These are phyloP conservation scores for Pisolithus sp. DNA, from an alignment of 768 basidiomycete species.

Conservation along the genomic window DNA sequence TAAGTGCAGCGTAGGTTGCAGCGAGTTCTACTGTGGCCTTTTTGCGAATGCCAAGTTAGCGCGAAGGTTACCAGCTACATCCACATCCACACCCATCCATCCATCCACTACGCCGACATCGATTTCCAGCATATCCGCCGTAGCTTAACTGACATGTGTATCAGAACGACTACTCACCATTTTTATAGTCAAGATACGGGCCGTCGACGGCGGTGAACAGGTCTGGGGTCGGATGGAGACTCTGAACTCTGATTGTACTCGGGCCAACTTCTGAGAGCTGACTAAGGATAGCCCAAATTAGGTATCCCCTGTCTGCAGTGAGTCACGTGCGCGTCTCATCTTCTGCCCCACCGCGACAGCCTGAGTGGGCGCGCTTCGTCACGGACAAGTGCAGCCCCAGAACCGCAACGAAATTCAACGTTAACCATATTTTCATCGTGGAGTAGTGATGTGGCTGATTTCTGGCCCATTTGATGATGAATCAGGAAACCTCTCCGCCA, in stretches of 20 bases:
- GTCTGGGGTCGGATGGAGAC: not conserved
- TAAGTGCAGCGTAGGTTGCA: conserved; percentile 93
- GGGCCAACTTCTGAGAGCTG: not conserved
- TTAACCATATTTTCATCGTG: not conserved
- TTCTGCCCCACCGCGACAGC: too few species aligned
- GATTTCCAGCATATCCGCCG: not conserved
- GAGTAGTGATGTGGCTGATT: conserved; percentile 44
- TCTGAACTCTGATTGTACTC: not conserved
- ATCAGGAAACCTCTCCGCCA: conserved; percentile 28
- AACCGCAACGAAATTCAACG: not conserved
- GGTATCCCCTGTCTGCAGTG: not conserved
- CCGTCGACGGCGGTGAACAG: conserved; percentile 13
- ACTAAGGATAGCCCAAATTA: not conserved
- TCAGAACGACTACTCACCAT: conserved; percentile 19
- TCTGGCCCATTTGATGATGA: conserved; percentile 48
- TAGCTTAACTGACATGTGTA: not conserved
- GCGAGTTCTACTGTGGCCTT: conserved; percentile 74
- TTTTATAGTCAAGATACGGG: conserved; percentile 6
- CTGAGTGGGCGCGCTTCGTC: not conserved
- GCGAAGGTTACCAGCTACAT: not conserved
- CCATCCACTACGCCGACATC: conserved; percentile 9
- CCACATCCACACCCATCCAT: conserved; percentile 14
- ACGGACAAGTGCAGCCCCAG: not conserved
- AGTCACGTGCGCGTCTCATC: too few species aligned
- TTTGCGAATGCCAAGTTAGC: conserved; percentile 9